Percentiles rank a stretch among this genome's conserved stretches.
phyloP scores from a whole-genome alignment of 805 yeast species.

The Pichia nakasei region DNA sequence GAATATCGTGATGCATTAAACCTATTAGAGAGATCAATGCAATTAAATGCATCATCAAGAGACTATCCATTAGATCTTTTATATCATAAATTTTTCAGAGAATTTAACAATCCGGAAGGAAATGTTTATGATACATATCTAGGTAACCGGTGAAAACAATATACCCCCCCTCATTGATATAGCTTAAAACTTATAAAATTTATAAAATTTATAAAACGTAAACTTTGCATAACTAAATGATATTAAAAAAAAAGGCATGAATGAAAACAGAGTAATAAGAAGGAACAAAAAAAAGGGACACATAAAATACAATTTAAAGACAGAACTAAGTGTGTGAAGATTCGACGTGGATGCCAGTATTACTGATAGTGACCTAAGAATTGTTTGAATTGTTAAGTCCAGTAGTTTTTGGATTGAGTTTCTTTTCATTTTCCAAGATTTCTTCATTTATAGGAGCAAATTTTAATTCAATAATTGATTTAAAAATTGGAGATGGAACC shows the following conservation, averaged over 20 bases:
- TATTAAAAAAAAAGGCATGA: not conserved
- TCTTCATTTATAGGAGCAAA: constrained; percentile 26
- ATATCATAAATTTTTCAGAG: constrained; percentile 48
- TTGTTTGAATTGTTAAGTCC: not conserved
- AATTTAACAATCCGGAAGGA: not conserved
- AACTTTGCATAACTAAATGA: no score
- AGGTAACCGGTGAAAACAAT: no score
- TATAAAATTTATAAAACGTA: no score
- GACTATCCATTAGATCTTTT: constrained; percentile 50
- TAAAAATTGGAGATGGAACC: constrained; percentile 35
- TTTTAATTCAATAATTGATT: constrained; percentile 32
- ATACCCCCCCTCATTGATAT: no score
- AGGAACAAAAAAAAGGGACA: no score
- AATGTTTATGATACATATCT: no score
- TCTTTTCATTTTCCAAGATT: constrained; percentile 7
- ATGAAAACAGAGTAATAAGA: no score
- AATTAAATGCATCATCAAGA: constrained; percentile 48
- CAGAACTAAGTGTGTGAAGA: no score
- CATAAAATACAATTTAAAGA: no score
- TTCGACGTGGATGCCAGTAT: no score
- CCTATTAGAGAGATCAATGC: constrained; percentile 47
- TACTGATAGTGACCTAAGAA: no score
- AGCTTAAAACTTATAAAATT: no score
- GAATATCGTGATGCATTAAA: constrained; percentile 41
- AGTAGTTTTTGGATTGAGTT: not conserved